Base-by-base conservation (phyloP, 805 yeast genomes). In the Barnettozyma sucrosica region DNA sequence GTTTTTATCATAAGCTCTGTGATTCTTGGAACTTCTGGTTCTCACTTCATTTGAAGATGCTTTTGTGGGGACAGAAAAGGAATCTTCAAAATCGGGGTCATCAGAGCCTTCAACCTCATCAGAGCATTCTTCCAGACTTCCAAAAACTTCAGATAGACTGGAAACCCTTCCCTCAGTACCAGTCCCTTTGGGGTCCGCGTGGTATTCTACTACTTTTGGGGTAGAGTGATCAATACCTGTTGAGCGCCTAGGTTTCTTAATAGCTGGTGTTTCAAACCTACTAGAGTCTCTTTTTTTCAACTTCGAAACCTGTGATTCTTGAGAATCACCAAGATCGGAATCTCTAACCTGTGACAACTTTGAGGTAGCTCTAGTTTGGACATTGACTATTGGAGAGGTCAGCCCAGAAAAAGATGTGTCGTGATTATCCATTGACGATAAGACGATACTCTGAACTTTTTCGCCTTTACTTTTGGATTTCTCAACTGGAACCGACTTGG, bases 131-230 rank as follows among this genome's bases (percentile, higher is more conserved):
- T 50, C 25, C 51, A 45, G 18, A 50, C 59, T 48, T 57, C 49
- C n/a, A 53, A 48, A 50, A 47, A 55, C 49, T 46, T 58, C 25
- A 55, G 43, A n/a, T 48, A 59, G 36, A 53, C 39, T 21, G 21
- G 45, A 20, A 3, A 32, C 37, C 14, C 30, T 42, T 30, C 21
- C 4, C 14, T 19, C 18, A 14, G 8, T 34, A 18, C 24, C 37
- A 18, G 37, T 11, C 18, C 16, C 11, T 11, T 20, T 34, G 16
- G 37, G 18, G 3, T 14, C 14, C 4, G 6, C 7, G 13, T 28
- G 32, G 14, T 3, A 28, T 7, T 7, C 14, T 28, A 16, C 6
- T 34, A 10, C 14, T 20, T 8, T 34, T 16, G 37, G 37, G 23
- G 37, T 34, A 18, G 23, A 34, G 4, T 18, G 23, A 5, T 34